phyloP scores from a whole-genome alignment of 1,284 basidiomycete species.

The Heimioporus punctisporus region DNA sequence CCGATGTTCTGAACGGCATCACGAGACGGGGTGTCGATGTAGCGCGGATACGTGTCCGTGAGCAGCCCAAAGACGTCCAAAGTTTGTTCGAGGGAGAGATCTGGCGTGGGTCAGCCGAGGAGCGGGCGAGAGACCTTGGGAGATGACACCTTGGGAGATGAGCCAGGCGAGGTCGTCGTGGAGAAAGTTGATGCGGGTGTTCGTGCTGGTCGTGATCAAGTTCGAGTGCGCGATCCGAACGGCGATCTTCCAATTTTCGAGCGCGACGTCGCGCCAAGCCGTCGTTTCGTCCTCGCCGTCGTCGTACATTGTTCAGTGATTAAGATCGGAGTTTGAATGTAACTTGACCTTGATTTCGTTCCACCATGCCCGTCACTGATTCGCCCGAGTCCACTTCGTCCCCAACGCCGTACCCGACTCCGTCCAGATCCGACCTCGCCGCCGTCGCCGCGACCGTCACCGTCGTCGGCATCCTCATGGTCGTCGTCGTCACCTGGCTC shows the following conservation, averaged over 20 bases:
- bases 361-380: too few relatives aligned
- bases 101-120: constrained; percentile 36
- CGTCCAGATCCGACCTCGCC: constrained; percentile 17
- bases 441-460: constrained; percentile 27
- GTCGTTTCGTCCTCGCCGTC: neutral
- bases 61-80: constrained; percentile 76
- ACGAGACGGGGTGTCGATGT: constrained; percentile 72
- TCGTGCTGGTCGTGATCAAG: constrained; percentile 56
- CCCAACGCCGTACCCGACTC: constrained; percentile 12
- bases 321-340: too few relatives aligned
- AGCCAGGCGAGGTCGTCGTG: constrained; percentile 61
- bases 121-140: neutral
- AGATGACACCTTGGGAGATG: constrained; percentile 60
- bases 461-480: constrained; percentile 28
- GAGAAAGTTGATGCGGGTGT: constrained; percentile 57
- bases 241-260: constrained; percentile 57
- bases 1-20: constrained; percentile 70
- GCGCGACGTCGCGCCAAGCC: constrained; percentile 45
- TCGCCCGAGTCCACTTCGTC: neutral
- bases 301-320: neutral
- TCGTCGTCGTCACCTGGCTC: constrained; percentile 26
- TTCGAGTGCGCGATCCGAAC: constrained; percentile 51
- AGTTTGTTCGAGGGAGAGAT: constrained; percentile 63
- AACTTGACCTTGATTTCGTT: too few relatives aligned
- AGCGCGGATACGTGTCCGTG: constrained; percentile 76